Conservation (phyloP, 768 basidiomycete genomes). For the Tephrocybe sp. region DNA sequence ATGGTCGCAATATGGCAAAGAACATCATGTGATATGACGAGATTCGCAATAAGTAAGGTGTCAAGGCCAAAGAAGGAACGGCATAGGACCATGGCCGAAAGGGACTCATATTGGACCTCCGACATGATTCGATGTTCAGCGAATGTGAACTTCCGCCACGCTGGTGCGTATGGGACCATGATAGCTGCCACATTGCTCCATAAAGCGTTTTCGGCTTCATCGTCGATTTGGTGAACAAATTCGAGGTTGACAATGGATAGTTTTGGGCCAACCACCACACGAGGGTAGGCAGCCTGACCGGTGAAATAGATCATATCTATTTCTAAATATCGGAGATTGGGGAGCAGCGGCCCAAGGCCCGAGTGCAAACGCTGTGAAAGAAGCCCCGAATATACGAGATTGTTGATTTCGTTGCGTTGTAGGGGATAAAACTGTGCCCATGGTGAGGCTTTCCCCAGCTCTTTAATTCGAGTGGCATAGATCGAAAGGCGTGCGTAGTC, state of each 20-base stretch:
- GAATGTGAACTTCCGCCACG: not conserved
- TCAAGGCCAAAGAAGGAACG: not conserved
- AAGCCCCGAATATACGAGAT: not conserved
- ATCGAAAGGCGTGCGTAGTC: slow-evolving; percentile 9
- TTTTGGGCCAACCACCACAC: not conserved
- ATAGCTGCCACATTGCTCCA: slow-evolving; percentile 1
- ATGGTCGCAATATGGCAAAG: slow-evolving; percentile 1
- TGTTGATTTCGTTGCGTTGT: too few species aligned
- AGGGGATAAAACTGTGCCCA: too few species aligned
- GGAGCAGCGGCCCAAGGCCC: slow-evolving; percentile 1
- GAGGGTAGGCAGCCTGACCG: not conserved
- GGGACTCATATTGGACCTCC: too few species aligned
- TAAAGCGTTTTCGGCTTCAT: not conserved
- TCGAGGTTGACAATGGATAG: not conserved
- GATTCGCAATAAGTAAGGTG: not conserved
- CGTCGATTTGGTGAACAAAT: not conserved
- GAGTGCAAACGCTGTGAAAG: not conserved
- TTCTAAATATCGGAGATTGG: slow-evolving; percentile 3
- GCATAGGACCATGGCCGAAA: not conserved
- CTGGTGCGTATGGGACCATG: not conserved
- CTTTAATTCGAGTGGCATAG: slow-evolving; percentile 10
- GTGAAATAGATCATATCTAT: not conserved
- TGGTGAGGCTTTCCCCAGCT: not conserved
- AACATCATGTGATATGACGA: not conserved
- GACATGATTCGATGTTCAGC: not conserved